A percentile compares a stretch with the other conserved stretches of the same genome.
phyloP scores from a whole-genome alignment of 768 basidiomycete genomes.

The Botryobasidium botryosum region DNA sequence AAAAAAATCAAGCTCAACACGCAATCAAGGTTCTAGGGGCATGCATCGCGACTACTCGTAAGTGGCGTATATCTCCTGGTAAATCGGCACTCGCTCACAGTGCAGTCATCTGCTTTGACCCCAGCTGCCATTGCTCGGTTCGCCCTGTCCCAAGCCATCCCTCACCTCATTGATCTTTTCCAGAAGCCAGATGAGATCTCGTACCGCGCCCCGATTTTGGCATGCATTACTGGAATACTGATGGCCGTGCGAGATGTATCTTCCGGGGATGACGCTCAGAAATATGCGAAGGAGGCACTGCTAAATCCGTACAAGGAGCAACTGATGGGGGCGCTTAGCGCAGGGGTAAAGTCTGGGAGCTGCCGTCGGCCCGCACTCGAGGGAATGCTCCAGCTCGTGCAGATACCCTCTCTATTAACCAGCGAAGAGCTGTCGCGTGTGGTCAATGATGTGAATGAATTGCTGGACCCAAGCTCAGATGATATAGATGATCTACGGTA shows the following conservation, averaged over 20 bases:
- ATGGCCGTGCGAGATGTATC: slow-evolving; percentile 17
- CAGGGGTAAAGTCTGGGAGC: slow-evolving; percentile 36
- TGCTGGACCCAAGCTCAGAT: slow-evolving; percentile 35
- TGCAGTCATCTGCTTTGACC: background rate
- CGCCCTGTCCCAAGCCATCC: slow-evolving; percentile 48
- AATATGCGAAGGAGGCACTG: slow-evolving; percentile 19
- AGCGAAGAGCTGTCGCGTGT: slow-evolving; percentile 64
- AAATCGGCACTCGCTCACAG: background rate
- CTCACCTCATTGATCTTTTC: slow-evolving; percentile 59
- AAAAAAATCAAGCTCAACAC: slow-evolving; percentile 81
- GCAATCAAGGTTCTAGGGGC: slow-evolving; percentile 72
- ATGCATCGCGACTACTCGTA: slow-evolving; percentile 64
- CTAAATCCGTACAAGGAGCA: slow-evolving; percentile 58
- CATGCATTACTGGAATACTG: slow-evolving; percentile 19
- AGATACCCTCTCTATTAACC: slow-evolving; percentile 41
- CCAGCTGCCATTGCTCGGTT: slow-evolving; percentile 53
- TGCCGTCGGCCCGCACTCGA: slow-evolving; percentile 42
- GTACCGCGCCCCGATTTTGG: slow-evolving; percentile 18
- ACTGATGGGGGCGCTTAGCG: slow-evolving; percentile 44
- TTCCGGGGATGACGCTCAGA: slow-evolving; percentile 7
- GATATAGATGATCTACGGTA: slow-evolving; percentile 40
- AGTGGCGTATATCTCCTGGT: slow-evolving; percentile 19
- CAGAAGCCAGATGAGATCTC: slow-evolving; percentile 23
- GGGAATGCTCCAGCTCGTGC: slow-evolving; percentile 48
- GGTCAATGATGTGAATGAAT: slow-evolving; percentile 57